Conservation (phyloP, 1,139 yeast species). For the Zygosaccharomyces sapae region DNA sequence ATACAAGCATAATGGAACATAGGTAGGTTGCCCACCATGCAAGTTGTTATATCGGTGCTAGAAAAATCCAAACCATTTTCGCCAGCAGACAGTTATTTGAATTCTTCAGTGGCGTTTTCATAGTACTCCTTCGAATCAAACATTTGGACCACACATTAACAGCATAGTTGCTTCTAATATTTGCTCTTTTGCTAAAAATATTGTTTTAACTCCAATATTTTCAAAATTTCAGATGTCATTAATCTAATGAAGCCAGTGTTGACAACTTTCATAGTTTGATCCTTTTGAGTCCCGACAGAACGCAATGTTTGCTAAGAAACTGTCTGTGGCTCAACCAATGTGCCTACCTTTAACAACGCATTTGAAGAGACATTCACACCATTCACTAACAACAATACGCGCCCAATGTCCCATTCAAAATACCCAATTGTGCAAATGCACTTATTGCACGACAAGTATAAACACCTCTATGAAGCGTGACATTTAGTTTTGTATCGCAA, state of each 20-base stretch:
- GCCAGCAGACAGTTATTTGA: constrained; percentile 39
- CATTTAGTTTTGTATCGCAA: constrained; percentile 38
- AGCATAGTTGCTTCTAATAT: constrained; percentile 43
- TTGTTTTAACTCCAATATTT: constrained; percentile 43
- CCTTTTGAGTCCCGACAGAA: constrained; percentile 39
- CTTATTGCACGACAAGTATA: constrained; percentile 47
- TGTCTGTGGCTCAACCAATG: constrained; percentile 48
- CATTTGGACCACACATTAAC: constrained; percentile 44
- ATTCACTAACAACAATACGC: constrained; percentile 41
- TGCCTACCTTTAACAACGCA: constrained; percentile 46
- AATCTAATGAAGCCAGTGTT: constrained; percentile 54
- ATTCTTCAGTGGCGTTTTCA: constrained; percentile 24
- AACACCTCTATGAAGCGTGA: constrained; percentile 43
- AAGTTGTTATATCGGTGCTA: constrained; percentile 46
- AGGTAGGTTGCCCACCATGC: constrained; percentile 41
- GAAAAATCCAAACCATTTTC: constrained; percentile 45
- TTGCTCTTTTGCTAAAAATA: constrained; percentile 53
- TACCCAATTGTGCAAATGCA: constrained; percentile 46
- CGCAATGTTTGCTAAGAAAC: constrained; percentile 55
- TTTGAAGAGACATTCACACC: constrained; percentile 44
- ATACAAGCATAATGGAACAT: constrained; percentile 47
- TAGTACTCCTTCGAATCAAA: constrained; percentile 34
- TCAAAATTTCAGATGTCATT: constrained; percentile 45
- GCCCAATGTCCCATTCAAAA: constrained; percentile 45
- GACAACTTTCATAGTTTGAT: constrained; percentile 45